These are phyloP conservation scores for Erythrobasidium yunnanense DNA, from an alignment of 768 basidiomycete species.

Conservation along the genomic window DNA sequence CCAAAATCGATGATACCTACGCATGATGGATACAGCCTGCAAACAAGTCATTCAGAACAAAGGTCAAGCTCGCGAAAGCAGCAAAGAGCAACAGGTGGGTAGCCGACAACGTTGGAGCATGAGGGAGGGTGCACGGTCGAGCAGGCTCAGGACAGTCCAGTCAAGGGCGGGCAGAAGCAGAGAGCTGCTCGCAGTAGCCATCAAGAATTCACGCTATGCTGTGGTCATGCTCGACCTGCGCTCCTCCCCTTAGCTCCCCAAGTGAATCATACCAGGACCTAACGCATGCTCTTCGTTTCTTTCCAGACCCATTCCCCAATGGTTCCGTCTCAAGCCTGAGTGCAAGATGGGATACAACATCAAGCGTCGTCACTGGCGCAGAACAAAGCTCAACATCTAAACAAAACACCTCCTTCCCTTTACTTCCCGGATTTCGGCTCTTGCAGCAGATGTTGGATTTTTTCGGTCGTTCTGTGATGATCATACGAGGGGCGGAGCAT, in stretches of 20 bases:
- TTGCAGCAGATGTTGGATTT: neutral
- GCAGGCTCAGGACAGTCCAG: too few species aligned
- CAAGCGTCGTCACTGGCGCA: slow-evolving; percentile 97
- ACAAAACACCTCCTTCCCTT: neutral
- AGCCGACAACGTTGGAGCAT: too few species aligned
- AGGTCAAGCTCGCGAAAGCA: slow-evolving; percentile 94
- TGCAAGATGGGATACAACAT: slow-evolving; percentile 56
- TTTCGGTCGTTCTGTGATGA: neutral
- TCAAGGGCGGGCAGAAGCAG: too few species aligned
- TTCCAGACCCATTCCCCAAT: slow-evolving; percentile 92
- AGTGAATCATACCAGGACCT: too few species aligned
- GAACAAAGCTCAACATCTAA: slow-evolving; percentile 96
- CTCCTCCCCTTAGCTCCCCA: too few species aligned
- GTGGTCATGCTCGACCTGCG: too few species aligned
- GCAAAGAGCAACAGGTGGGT: slow-evolving; percentile 66
- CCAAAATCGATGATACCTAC: too few species aligned
- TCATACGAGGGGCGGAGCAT: neutral
- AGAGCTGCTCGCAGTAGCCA: too few species aligned
- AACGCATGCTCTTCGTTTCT: too few species aligned
- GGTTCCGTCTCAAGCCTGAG: slow-evolving; percentile 18
- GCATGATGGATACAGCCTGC: slow-evolving; percentile 56
- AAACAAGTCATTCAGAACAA: slow-evolving; percentile 96
- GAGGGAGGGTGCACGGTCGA: too few species aligned
- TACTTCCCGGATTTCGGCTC: neutral
- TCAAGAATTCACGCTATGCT: too few species aligned